Conservation (phyloP, 306 rosid genomes). For the Vigna nakashimae region DNA sequence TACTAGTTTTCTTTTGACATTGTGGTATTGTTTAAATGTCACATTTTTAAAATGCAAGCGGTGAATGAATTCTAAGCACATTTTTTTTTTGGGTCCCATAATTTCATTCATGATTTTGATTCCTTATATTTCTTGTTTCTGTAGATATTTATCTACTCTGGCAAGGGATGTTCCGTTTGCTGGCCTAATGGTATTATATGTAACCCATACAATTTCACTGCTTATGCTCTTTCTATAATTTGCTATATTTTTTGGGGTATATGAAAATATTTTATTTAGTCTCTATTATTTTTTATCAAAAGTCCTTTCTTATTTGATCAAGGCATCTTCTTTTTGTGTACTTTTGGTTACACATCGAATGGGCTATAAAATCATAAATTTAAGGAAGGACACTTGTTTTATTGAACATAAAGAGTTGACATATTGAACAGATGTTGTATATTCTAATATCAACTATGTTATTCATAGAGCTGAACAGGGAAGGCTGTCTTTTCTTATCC, state of each 20-base stretch:
- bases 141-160: constrained; percentile 82
- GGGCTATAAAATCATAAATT: constrained; percentile 18
- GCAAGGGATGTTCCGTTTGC: constrained; percentile 97
- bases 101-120: constrained; percentile 31
- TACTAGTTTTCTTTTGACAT: constrained; percentile 1
- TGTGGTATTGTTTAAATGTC: constrained; percentile 10
- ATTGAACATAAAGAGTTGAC: constrained; percentile 19
- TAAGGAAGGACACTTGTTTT: constrained; percentile 15
- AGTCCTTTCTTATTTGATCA: not conserved
- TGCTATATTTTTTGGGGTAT: constrained; percentile 22
- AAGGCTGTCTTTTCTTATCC: constrained; percentile 16
- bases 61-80: constrained; percentile 34
- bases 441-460: constrained; percentile 1
- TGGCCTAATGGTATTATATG: constrained; percentile 75
- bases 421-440: constrained; percentile 6
- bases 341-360: constrained; percentile 16
- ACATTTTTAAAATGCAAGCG: constrained; percentile 4
- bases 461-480: constrained; percentile 21
- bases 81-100: constrained; percentile 9
- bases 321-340: constrained; percentile 24
- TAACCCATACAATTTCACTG: not conserved
- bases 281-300: not conserved
- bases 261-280: constrained; percentile 11
- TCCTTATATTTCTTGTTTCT: constrained; percentile 45
- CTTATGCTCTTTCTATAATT: not conserved